These are phyloP conservation scores for Trichosanthes truncata DNA, from an alignment of 306 rosid genomes.

Conservation along the genomic window DNA sequence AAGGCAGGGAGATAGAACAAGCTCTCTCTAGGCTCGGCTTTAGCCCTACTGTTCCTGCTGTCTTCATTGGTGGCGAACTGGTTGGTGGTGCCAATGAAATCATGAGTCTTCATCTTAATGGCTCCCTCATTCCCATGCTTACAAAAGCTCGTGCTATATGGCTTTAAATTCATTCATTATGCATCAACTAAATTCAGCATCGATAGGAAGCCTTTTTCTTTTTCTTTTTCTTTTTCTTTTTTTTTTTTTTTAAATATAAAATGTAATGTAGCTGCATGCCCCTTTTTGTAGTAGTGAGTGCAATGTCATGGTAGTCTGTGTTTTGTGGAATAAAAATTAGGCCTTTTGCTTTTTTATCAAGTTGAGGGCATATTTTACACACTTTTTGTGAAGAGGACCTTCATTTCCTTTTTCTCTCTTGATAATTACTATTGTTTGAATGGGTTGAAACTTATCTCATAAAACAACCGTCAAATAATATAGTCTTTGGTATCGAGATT, in stretches of 20 bases:
- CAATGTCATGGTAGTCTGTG: background rate
- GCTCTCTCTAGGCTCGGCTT: slow-evolving; percentile 55
- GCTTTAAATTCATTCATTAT: slow-evolving; percentile 27
- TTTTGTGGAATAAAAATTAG: background rate
- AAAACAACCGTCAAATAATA: too few species aligned
- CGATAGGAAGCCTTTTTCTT: too few species aligned
- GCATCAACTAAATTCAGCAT: background rate
- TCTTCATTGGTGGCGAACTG: slow-evolving; percentile 67
- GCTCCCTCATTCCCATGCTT: slow-evolving; percentile 84
- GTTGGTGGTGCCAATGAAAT: slow-evolving; percentile 83
- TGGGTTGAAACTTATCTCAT: too few species aligned
- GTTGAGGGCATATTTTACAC: background rate
- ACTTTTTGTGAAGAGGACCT: background rate
- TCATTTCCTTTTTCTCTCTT: background rate
- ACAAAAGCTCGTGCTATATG: slow-evolving; percentile 68
- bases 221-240: too few species aligned
- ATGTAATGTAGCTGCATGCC: background rate
- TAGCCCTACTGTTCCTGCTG: slow-evolving; percentile 67
- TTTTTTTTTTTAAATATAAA: too few species aligned
- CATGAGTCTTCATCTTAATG: slow-evolving; percentile 78
- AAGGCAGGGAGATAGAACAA: slow-evolving; percentile 83
- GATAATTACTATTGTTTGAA: background rate
- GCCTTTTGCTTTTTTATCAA: background rate
- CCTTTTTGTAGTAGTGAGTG: background rate
- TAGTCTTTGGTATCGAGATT: too few species aligned